Evolutionary conservation across 2,329 filamentous ascomycete species (phyloP).

Genomic region (Colletotrichum sp.): DNA sequence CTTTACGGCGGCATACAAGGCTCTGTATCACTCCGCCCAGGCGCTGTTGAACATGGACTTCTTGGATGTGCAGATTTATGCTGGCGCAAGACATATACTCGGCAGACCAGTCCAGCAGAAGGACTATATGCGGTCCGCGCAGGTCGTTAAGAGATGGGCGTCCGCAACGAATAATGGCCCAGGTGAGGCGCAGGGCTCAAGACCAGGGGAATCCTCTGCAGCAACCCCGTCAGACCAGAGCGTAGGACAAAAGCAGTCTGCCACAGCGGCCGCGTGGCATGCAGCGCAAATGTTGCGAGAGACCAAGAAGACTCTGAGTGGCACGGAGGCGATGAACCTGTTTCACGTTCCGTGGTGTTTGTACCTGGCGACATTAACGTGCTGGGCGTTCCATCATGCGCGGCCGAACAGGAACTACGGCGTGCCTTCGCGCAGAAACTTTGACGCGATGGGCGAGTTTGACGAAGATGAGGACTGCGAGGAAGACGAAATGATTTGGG

Average conservation of each 20-base stretch:
- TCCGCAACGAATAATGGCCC: conserved; percentile 20
- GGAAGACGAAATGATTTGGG: conserved; percentile 56
- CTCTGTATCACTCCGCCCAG: conserved; percentile 64
- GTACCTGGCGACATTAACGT: conserved; percentile 62
- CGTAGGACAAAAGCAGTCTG: conserved; percentile 23
- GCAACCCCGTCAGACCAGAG: neutral
- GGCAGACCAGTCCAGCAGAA: conserved; percentile 55
- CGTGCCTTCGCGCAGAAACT: neutral
- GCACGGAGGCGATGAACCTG: conserved; percentile 55
- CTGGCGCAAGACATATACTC: conserved; percentile 63
- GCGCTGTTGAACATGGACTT: conserved; percentile 63
- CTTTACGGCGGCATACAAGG: conserved; percentile 54
- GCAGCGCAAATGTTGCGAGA: conserved; percentile 57
- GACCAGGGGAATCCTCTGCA: neutral
- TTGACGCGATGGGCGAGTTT: neutral
- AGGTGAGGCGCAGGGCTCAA: neutral
- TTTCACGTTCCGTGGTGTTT: conserved; percentile 69
- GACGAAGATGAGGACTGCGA: conserved; percentile 27
- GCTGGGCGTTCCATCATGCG: conserved; percentile 62
- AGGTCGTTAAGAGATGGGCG: conserved; percentile 57
- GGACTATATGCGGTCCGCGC: conserved; percentile 56
- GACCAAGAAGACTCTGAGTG: conserved; percentile 51
- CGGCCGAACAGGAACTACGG: conserved; percentile 14
- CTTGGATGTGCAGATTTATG: conserved; percentile 66
- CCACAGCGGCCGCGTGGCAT: conserved; percentile 55